Percentiles rank a stretch among this genome's conserved stretches.
phyloP scores from a whole-genome alignment of 148 eudicot species.

The Rhododendron griersonianum region DNA sequence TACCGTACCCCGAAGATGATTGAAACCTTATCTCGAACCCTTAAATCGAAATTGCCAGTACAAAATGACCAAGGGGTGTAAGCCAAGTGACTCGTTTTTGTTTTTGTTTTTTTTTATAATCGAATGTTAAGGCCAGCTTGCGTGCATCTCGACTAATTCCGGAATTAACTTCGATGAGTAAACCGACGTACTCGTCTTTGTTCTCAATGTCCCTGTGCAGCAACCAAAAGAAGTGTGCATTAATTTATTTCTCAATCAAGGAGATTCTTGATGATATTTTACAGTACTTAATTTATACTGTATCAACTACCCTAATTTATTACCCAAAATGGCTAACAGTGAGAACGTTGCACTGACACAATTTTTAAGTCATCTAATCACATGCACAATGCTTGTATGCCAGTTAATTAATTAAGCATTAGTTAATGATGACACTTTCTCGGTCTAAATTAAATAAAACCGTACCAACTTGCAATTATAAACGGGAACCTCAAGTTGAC shows the following conservation, averaged over 20 bases:
- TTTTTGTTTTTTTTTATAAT: too few species aligned
- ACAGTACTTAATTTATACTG: too few species aligned
- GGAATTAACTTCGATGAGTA: too few species aligned
- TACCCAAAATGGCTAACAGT: not conserved
- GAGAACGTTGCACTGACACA: not conserved
- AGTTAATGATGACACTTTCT: not conserved
- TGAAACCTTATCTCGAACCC: not conserved
- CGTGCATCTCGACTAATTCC: too few species aligned
- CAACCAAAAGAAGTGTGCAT: not conserved
- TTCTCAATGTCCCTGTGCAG: not conserved
- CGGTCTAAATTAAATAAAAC: not conserved
- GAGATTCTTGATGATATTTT: too few species aligned
- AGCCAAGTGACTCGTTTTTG: not conserved
- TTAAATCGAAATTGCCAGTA: not conserved
- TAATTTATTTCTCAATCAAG: not conserved
- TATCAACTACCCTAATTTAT: too few species aligned
- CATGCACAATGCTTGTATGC: not conserved
- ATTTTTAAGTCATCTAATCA: not conserved
- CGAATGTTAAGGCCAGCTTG: fast-evolving
- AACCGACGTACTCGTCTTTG: not conserved
- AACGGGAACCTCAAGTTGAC: not conserved
- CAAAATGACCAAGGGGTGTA: not conserved
- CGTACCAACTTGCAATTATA: not conserved
- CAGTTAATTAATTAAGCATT: not conserved
- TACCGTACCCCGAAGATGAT: not conserved